Evolutionary conservation across 148 eudicot genomes (phyloP), one percentile per base, ranked within the genome.

Genomic region (Mesembryanthemum crystallinum): DNA sequence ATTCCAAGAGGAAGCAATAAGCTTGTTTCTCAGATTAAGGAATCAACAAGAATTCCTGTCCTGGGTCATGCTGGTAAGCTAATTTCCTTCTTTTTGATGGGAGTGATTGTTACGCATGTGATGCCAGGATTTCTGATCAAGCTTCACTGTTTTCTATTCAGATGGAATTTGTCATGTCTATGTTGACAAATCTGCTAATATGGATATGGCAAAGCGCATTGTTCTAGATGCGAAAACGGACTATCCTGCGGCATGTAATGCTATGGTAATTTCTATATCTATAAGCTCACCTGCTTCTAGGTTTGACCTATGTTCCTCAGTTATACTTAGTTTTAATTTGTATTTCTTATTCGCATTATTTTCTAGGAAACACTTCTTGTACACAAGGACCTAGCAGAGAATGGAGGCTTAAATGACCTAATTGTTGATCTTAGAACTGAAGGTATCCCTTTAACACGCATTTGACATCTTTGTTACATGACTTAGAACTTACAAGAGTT

Each of bases 1-100:
- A 95, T 95, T 71, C 99, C 99, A 62, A 92, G 99, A 86, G 99
- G 99, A 69, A 95, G 99, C 93, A 95, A 95, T 81, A 87, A 86
- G 80, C 99, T 95, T 65, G 99, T 95, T 63, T 87, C 97, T 77
- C 94, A 95, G 82, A 95, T 95, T 64, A 95, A 95, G 84, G 86
- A 85, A 69, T 91, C 99, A 23, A 95, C 99, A 58, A 95, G 89
- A 84, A 95, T 95, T 73, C 99, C 99, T 43, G 99, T 95, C 76
- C 86, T 95, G 52, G 99, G 99, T 37, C 99, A 95, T 82, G 89
- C 99, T 63, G 99, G 99, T 92, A 77, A 73, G 80, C 13, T 39
- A 54, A 35, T 61, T 13, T 77, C 11, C 47, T 11, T 21, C 32
- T 8, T 81, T 62, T 54, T 71, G 29, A 10, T 35, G 21, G 18